Conservation (phyloP, 2,329 filamentous ascomycete genomes). For the Fulvia fulva region DNA sequence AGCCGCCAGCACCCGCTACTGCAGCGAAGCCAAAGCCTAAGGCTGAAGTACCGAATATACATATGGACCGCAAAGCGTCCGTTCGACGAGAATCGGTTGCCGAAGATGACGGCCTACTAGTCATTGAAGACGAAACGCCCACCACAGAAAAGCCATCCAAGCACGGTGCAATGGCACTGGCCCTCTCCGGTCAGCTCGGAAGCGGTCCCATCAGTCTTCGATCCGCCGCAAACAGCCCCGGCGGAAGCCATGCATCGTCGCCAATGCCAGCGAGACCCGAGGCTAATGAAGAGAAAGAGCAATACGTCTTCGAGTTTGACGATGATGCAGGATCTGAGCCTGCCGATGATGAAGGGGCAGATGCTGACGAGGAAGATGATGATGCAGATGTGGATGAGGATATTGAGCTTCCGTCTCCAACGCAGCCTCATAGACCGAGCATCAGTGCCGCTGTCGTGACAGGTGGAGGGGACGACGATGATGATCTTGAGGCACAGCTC, state of each 20-base stretch:
- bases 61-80: conserved; percentile 30
- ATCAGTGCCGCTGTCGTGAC: conserved; percentile 15
- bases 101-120: conserved; percentile 33
- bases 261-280: conserved; percentile 19
- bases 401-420: conserved; percentile 28
- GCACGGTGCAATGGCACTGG: conserved; percentile 27
- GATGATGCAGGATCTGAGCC: conserved; percentile 13
- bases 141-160: conserved; percentile 25
- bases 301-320: conserved; percentile 32
- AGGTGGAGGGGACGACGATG: conserved; percentile 35
- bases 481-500: conserved; percentile 41
- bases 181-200: conserved; percentile 30
- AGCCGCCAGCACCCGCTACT: conserved; percentile 11
- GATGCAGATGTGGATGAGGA: conserved; percentile 34
- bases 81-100: conserved; percentile 22
- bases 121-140: conserved; percentile 31
- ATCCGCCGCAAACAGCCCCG: conserved; percentile 39
- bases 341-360: conserved; percentile 34
- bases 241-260: conserved; percentile 26
- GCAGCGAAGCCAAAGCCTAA: conserved; percentile 11
- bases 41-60: conserved; percentile 22
- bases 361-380: conserved; percentile 31
- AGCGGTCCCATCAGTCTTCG: conserved; percentile 43
- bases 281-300: conserved; percentile 7
- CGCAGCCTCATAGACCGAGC: conserved; percentile 26